Evolutionary conservation across 495 filamentous ascomycete genomes (phyloP), one percentile per base, ranked within the genome.

Genomic region (Eremomyces bilateralis): DNA sequence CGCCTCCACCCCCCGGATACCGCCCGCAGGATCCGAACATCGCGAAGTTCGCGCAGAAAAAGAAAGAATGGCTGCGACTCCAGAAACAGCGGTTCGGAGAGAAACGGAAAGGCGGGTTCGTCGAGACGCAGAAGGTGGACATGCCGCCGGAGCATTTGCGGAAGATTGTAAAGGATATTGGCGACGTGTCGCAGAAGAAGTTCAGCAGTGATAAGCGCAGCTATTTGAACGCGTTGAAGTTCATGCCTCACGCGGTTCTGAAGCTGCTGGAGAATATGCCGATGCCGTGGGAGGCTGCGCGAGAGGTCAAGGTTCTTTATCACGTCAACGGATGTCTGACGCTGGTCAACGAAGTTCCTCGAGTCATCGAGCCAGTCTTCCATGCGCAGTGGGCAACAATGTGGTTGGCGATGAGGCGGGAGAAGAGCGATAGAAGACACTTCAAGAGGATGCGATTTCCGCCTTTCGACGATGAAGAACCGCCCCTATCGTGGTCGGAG

Each of bases 241-340:
- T 92, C 56, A 99, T 99, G 90, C 90, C 90, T 1, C 90, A 99
- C 52, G 90, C 90, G n/a, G 90, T 99, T 6, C 55, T 99, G 59
- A 99, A 99, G 63, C 69, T 99, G 15, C 49, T 99, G 37, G 90
- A 99, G 64, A 99, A 99, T 50, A 99, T 99, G 90, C 90, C 90
- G 5, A 99, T 99, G 90, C 90, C 90, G 4, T 99, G 90, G 90
- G 90, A 99, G 61, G 80, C 80, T 20, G 69, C 81, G 4, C 65
- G 83, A 34, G 85, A 99, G 47, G 90, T 99, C 33, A 93, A 93
- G 56, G 90, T 99, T 10, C 61, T 99, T 4, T 99, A 99, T 55
- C 90, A 99, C 52, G 82, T 95, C 41, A 99, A 95, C 45, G 90
- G 90, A 8, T 95, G 90, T 49, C 58, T 99, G 46, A 99, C 90